Evolutionary conservation across 805 yeast genomes (phyloP).

Genomic region (Yarrowia hollandica): DNA sequence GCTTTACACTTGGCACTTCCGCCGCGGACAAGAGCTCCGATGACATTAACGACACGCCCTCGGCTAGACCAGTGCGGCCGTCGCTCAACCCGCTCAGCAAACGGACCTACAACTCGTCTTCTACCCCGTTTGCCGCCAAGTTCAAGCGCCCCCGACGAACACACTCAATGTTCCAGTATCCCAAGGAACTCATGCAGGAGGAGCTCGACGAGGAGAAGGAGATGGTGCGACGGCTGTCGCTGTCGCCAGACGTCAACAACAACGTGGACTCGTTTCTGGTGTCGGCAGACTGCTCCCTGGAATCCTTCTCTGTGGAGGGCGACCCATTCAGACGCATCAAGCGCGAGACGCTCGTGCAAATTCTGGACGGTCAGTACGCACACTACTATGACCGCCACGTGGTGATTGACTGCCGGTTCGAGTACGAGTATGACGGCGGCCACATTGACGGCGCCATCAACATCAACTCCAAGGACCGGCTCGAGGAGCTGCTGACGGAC

Average conservation of each 20-base stretch:
- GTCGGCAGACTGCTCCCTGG: conserved; percentile 39
- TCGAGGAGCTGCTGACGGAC: conserved; percentile 57
- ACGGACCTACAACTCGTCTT: conserved; percentile 14
- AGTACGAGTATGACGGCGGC: conserved; percentile 90
- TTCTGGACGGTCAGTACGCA: conserved; percentile 56
- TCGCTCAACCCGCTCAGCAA: conserved; percentile 21
- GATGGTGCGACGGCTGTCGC: conserved; percentile 34
- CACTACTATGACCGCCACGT: conserved; percentile 56
- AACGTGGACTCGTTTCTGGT: conserved; percentile 34
- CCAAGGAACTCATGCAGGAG: conserved; percentile 48
- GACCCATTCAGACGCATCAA: conserved; percentile 73
- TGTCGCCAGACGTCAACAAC: conserved; percentile 32
- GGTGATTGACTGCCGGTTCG: conserved; percentile 87
- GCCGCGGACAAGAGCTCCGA: not conserved
- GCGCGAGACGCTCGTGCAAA: conserved; percentile 56
- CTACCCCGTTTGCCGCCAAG: conserved; percentile 25
- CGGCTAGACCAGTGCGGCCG: conserved; percentile 12
- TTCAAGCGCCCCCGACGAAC: conserved; percentile 49
- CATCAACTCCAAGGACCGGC: conserved; percentile 64
- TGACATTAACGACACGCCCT: conserved; percentile 10
- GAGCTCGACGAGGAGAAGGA: conserved; percentile 42
- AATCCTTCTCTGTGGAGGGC: conserved; percentile 49
- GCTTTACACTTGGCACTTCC: not conserved
- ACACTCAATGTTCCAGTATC: conserved; percentile 67
- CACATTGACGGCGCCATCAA: conserved; percentile 85